Conservation (phyloP, 2,329 filamentous ascomycete species). For the Sclerotinia glacialis region DNA sequence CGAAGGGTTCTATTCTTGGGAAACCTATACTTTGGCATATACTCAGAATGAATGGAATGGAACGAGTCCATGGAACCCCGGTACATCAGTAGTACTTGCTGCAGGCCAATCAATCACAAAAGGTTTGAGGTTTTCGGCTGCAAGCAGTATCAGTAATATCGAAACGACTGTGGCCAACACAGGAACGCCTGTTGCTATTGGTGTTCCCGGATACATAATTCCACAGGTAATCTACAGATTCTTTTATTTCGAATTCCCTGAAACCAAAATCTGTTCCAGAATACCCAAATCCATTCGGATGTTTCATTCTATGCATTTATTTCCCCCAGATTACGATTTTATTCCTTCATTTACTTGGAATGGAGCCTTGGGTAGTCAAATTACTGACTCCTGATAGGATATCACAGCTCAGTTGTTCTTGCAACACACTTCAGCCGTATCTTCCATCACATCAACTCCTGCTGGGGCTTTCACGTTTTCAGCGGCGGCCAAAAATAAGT, state of each 20-base stretch:
- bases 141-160: conserved; percentile 47
- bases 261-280: no score
- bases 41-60: conserved; percentile 55
- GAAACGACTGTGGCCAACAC: conserved; percentile 47
- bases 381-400: conserved; percentile 35
- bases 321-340: fast-evolving
- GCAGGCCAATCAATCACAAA: conserved; percentile 48
- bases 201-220: conserved; percentile 55
- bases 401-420: conserved; percentile 48
- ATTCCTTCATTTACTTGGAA: no score
- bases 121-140: conserved; percentile 52
- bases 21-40: conserved; percentile 52
- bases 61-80: conserved; percentile 53
- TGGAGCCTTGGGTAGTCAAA: no score
- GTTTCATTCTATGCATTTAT: not conserved
- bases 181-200: conserved; percentile 49
- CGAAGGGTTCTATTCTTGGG: conserved; percentile 61
- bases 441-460: conserved; percentile 44
- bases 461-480: conserved; percentile 42
- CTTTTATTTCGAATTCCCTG: not conserved
- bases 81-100: conserved; percentile 47
- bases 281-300: not conserved
- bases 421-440: conserved; percentile 43
- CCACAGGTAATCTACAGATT: conserved; percentile 36
- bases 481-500: conserved; percentile 38